Percentiles rank a stretch among this genome's conserved stretches.
Evolutionary conservation across 768 basidiomycete species (phyloP).

Genomic region (Sistotremastrum suecicum): DNA sequence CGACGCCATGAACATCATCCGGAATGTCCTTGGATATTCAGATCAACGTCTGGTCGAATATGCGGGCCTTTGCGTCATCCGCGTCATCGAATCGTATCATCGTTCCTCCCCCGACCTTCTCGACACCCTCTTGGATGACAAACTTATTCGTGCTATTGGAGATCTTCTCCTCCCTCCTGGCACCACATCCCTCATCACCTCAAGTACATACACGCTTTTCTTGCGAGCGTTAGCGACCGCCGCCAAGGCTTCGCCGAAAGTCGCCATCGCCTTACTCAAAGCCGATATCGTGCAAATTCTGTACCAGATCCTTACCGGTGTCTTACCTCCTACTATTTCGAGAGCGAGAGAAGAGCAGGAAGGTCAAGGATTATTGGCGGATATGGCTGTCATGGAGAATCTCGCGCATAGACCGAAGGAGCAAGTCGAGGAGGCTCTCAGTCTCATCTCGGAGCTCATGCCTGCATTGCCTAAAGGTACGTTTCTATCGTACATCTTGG

Average conservation of each 20-base stretch:
- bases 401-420: constrained; percentile 94
- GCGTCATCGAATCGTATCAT: constrained; percentile 84
- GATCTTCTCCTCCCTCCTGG: constrained; percentile 74
- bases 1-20: constrained; percentile 84
- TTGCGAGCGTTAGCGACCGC: constrained; percentile 80
- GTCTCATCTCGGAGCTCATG: constrained; percentile 79
- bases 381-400: constrained; percentile 98
- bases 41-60: constrained; percentile 97
- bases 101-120: constrained; percentile 75
- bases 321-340: constrained; percentile 55
- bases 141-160: constrained; percentile 72
- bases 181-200: constrained; percentile 72
- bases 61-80: constrained; percentile 88
- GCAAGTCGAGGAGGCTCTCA: constrained; percentile 88
- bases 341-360: constrained; percentile 41
- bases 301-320: constrained; percentile 92
- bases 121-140: constrained; percentile 70
- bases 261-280: constrained; percentile 75
- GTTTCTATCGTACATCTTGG: constrained; percentile 6
- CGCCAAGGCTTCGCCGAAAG: constrained; percentile 76
- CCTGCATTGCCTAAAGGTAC: constrained; percentile 86
- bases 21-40: constrained; percentile 80
- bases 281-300: constrained; percentile 86
- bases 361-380: constrained; percentile 75
- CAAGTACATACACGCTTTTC: constrained; percentile 79